A percentile compares a stretch with the other conserved stretches of the same genome.
Conservation (phyloP, 352 stramenopile species). For the Pythium guiyangense region DNA sequence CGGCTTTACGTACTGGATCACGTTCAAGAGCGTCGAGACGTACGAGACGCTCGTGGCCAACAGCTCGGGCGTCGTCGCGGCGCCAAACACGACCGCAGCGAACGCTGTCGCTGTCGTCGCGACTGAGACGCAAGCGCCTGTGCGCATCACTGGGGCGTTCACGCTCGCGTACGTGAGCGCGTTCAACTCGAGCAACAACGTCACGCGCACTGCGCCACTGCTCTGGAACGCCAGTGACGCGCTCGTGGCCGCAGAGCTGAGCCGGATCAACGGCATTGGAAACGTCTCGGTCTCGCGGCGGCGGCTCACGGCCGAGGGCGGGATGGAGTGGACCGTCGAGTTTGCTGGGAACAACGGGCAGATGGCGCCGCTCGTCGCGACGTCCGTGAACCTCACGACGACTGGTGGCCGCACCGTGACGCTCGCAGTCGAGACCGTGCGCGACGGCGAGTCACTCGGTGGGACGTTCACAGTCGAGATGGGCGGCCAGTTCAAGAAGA, state of each 20-base stretch:
- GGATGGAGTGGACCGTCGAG: constrained; percentile 58
- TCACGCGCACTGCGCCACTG: constrained; percentile 25
- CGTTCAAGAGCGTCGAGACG: constrained; percentile 44
- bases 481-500: constrained; percentile 56
- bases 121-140: constrained; percentile 27
- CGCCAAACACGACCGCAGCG: constrained; percentile 2
- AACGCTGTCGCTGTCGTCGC: constrained; percentile 13
- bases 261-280: constrained; percentile 42
- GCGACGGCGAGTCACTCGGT: constrained; percentile 44
- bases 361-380: constrained; percentile 25
- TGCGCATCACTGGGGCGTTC: constrained; percentile 45
- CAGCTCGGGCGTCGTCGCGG: constrained; percentile 14
- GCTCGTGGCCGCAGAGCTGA: constrained; percentile 26
- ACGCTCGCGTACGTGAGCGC: constrained; percentile 35
- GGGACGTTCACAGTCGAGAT: constrained; percentile 48
- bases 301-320: constrained; percentile 45
- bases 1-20: constrained; percentile 44
- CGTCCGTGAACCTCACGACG: constrained; percentile 48
- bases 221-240: constrained; percentile 46
- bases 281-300: constrained; percentile 34
- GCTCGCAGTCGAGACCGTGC: constrained; percentile 28
- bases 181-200: constrained; percentile 31
- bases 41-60: constrained; percentile 30
- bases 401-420: constrained; percentile 19
- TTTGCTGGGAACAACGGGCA: constrained; percentile 65